phyloP scores from a whole-genome alignment of 257 asterid species.

The Jacaranda mimosifolia region DNA sequence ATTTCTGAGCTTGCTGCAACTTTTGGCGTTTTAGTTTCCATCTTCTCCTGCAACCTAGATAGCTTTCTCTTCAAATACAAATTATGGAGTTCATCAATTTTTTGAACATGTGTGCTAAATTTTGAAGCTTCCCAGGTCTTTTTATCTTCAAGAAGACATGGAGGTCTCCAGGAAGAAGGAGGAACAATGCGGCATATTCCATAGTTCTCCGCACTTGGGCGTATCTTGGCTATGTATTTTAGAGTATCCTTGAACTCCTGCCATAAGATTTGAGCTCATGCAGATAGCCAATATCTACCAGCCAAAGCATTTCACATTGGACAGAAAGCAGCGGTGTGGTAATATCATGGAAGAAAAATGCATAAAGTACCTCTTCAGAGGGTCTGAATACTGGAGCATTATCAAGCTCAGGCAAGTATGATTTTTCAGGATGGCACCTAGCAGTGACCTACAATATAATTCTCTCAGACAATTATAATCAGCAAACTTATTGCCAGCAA shows the following conservation, averaged over 20 bases:
- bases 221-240: slow-evolving; percentile 71
- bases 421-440: slow-evolving; percentile 65
- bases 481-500: slow-evolving; percentile 15
- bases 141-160: slow-evolving; percentile 52
- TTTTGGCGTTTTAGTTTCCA: slow-evolving; percentile 45
- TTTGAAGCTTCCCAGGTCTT: slow-evolving; percentile 55
- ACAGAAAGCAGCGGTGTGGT: slow-evolving; percentile 24
- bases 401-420: slow-evolving; percentile 63
- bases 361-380: slow-evolving; percentile 66
- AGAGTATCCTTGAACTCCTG: slow-evolving; percentile 89
- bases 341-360: slow-evolving; percentile 20
- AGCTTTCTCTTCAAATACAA: slow-evolving; percentile 43
- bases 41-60: slow-evolving; percentile 42
- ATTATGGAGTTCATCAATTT: slow-evolving; percentile 55
- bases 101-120: slow-evolving; percentile 62
- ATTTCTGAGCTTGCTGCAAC: slow-evolving; percentile 25
- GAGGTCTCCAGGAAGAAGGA: slow-evolving; percentile 84
- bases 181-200: slow-evolving; percentile 97
- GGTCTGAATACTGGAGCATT: slow-evolving; percentile 85
- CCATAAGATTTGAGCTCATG: slow-evolving; percentile 51
- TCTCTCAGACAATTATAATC: slow-evolving; percentile 18
- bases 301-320: slow-evolving; percentile 30
- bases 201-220: slow-evolving; percentile 60
- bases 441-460: slow-evolving; percentile 67
- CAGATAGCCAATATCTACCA: slow-evolving; percentile 39